Evolutionary conservation across 2,329 filamentous ascomycete genomes (phyloP), one percentile per base, ranked within the genome.

Genomic region (Nigrospora sphaerica): DNA sequence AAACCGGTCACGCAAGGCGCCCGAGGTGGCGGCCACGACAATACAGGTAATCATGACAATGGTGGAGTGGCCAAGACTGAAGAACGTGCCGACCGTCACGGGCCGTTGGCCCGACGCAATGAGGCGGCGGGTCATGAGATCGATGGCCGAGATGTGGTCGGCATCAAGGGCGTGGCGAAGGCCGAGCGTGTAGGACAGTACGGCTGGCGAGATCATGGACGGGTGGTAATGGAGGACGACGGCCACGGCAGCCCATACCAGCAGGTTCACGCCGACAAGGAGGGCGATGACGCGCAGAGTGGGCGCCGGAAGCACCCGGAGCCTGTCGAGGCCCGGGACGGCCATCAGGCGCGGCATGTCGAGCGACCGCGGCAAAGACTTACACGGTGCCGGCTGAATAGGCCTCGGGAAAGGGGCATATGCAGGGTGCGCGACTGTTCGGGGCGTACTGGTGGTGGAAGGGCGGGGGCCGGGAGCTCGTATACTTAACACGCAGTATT

Each of bases 111-210:
- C 90, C 0, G 87, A 80, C 0, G 91, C 91, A 34, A 97, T 81
- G 19, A 97, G 79, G 7, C 92, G 83, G 3, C 93, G 79, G 1
- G 93, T 97, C 84, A 95, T 95, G 34, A 97, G 78, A 66, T 97
- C 92, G 58, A 97, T 98, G 52, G 91, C 92, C 57, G 68, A 68
- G 58, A 77, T 79, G 63, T 97, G 93, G 66, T 97, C 92, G n/a
- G 92, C 93, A 60, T 97, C 93, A 39, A 97, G 80, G n/a, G 92
- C 92, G 72, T 97, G 92, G 37, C 92, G 85, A 12, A 97, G 77
- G 3, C 92, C 92, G 12, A 97, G 78, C 0, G 88, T 88, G 65
- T 95, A 97, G 23, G 91, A 84, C 1, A 97, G 78, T 2, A 91
- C 82, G 1, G 90, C 88, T 3, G 90, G 85, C 2, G 86, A 86